These are phyloP conservation scores for Xylariaceae sp. DNA, from an alignment of 2,329 filamentous ascomycete species.

Conservation along the genomic window DNA sequence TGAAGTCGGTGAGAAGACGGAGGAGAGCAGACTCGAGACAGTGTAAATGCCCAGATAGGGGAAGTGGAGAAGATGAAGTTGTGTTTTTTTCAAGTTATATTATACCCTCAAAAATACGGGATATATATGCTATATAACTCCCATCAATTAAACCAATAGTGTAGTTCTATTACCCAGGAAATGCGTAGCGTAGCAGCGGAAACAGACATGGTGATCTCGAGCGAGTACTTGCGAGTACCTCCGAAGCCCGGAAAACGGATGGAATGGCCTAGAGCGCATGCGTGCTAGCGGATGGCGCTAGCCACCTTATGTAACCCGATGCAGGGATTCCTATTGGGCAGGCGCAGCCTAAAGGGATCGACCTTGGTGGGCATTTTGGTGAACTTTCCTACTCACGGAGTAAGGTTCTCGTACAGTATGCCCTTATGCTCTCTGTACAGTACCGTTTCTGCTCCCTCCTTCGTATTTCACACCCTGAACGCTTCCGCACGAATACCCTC, in stretches of 20 bases:
- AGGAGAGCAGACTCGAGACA: background rate
- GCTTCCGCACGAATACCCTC: background rate
- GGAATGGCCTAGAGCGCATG: background rate
- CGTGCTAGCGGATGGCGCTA: too few species aligned
- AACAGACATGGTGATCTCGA: background rate
- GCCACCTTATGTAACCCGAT: background rate
- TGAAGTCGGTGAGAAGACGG: conserved; percentile 13
- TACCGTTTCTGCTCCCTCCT: background rate
- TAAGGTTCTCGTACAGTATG: background rate
- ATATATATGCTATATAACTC: background rate
- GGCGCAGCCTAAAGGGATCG: background rate
- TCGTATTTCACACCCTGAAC: background rate
- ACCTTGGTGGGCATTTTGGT: background rate
- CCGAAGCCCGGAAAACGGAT: background rate
- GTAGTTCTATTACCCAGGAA: background rate
- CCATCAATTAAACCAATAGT: background rate
- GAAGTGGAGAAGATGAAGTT: background rate
- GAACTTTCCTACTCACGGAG: background rate
- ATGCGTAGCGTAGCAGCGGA: background rate
- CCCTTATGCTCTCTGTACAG: background rate
- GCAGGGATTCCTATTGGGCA: background rate
- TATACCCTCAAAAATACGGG: background rate
- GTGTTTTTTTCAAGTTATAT: background rate
- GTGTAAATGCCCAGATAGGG: background rate
- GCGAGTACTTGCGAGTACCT: background rate